Conservation (phyloP, 2,329 filamentous ascomycete genomes). For the Ascochyta lentis region DNA sequence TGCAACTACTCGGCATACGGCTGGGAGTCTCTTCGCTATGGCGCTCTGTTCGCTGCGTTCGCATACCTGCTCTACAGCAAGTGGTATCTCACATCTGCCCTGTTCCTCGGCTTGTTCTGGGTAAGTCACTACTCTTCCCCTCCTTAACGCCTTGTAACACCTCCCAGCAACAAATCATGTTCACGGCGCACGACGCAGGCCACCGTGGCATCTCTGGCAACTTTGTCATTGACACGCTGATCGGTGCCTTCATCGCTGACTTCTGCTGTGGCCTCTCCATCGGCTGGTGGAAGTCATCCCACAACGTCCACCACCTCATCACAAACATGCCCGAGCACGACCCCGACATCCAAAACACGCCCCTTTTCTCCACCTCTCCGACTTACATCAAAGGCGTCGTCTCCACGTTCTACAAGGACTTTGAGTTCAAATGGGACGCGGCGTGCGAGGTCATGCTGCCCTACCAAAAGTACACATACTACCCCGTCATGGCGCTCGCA, state of each 20-base stretch:
- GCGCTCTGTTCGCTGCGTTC: constrained; percentile 59
- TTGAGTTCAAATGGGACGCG: constrained; percentile 77
- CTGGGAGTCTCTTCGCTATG: constrained; percentile 65
- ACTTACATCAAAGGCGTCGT: constrained; percentile 75
- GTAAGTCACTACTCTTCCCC: constrained; percentile 37
- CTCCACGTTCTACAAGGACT: constrained; percentile 80
- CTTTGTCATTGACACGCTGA: constrained; percentile 64
- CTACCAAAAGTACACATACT: constrained; percentile 84
- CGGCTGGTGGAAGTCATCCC: constrained; percentile 73
- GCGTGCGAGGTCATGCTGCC: constrained; percentile 73
- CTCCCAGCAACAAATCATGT: constrained; percentile 70
- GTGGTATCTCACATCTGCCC: constrained; percentile 65
- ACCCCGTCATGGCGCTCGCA: constrained; percentile 78
- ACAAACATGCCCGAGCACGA: constrained; percentile 65
- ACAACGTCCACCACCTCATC: constrained; percentile 72
- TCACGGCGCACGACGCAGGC: constrained; percentile 70
- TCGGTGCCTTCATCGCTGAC: constrained; percentile 69
- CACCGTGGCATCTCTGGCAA: constrained; percentile 68
- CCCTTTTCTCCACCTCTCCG: constrained; percentile 86
- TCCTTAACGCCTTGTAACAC: constrained; percentile 22
- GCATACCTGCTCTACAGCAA: constrained; percentile 53
- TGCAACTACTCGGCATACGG: constrained; percentile 66
- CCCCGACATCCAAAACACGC: constrained; percentile 66
- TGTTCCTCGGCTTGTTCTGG: constrained; percentile 69
- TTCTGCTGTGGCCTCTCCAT: constrained; percentile 71